Conservation (phyloP, 1,139 yeast species). For the Protomyces lactucae-debilis region DNA sequence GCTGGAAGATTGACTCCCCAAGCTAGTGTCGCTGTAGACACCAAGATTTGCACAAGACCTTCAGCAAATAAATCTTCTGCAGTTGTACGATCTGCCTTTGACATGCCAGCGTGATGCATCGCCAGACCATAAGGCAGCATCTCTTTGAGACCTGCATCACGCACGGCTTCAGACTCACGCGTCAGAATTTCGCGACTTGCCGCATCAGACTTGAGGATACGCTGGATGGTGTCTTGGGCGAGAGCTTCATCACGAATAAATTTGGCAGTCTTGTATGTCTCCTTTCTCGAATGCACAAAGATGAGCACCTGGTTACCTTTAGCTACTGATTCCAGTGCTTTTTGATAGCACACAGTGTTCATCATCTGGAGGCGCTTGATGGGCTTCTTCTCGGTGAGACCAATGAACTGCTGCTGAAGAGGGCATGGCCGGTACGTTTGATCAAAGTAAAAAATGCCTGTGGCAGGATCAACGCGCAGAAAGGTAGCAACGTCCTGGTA, state of each 20-base stretch:
- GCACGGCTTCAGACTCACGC: conserved; percentile 57
- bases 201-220: conserved; percentile 49
- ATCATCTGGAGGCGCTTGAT: conserved; percentile 72
- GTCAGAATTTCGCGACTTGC: conserved; percentile 62
- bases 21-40: conserved; percentile 92
- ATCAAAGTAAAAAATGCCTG: conserved; percentile 73
- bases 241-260: conserved; percentile 60
- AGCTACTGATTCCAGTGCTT: conserved; percentile 61
- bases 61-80: conserved; percentile 86
- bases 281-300: conserved; percentile 92
- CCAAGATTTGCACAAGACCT: conserved; percentile 74
- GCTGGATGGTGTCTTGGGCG: conserved; percentile 51
- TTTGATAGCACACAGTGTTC: conserved; percentile 88
- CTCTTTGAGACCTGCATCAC: conserved; percentile 54
- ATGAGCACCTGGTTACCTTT: conserved; percentile 68
- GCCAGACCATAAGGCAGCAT: conserved; percentile 73
- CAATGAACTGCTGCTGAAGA: conserved; percentile 78
- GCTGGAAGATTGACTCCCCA: conserved; percentile 99
- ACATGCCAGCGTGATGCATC: conserved; percentile 90
- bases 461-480: conserved; percentile 56
- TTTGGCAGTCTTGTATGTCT: conserved; percentile 77
- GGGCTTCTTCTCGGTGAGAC: conserved; percentile 80
- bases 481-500: conserved; percentile 82
- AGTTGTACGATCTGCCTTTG: conserved; percentile 63
- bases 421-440: conserved; percentile 88